Percentiles rank a stretch among this genome's conserved stretches.
Conservation (phyloP, 192 early-diverging fungal genomes). For the Glomus cerebriforme region DNA sequence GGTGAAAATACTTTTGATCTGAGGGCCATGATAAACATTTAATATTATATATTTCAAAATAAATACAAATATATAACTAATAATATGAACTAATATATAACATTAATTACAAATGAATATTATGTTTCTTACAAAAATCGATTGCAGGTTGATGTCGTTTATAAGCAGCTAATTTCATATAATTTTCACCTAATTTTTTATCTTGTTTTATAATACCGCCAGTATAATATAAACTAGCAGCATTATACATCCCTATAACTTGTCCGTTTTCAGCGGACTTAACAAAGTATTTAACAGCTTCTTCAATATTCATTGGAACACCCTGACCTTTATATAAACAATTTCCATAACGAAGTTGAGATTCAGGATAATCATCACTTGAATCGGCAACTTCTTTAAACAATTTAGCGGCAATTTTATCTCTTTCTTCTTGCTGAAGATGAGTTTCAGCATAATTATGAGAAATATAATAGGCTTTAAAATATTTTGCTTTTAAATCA, state of each 20-base stretch:
- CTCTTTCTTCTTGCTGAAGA: not conserved
- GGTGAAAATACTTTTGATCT: no score
- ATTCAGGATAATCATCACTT: not conserved
- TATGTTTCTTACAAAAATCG: not conserved
- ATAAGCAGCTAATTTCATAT: not conserved
- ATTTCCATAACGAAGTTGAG: not conserved
- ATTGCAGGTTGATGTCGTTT: not conserved
- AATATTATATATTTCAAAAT: no score
- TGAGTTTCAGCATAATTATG: not conserved
- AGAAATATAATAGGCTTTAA: not conserved
- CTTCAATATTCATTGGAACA: not conserved
- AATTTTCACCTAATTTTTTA: not conserved
- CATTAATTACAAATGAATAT: not conserved
- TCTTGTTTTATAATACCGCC: not conserved
- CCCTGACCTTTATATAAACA: not conserved
- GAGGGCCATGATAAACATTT: no score
- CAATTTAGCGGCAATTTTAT: not conserved
- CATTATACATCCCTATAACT: not conserved
- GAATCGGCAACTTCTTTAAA: conserved; percentile 4
- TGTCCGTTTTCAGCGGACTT: not conserved
- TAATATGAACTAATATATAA: no score
- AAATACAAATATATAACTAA: no score
- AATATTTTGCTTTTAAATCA: not conserved
- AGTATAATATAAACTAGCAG: not conserved
- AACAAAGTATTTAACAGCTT: not conserved